phyloP scores from a whole-genome alignment of 495 filamentous ascomycete genomes.

The Talaromyces borbonicus region DNA sequence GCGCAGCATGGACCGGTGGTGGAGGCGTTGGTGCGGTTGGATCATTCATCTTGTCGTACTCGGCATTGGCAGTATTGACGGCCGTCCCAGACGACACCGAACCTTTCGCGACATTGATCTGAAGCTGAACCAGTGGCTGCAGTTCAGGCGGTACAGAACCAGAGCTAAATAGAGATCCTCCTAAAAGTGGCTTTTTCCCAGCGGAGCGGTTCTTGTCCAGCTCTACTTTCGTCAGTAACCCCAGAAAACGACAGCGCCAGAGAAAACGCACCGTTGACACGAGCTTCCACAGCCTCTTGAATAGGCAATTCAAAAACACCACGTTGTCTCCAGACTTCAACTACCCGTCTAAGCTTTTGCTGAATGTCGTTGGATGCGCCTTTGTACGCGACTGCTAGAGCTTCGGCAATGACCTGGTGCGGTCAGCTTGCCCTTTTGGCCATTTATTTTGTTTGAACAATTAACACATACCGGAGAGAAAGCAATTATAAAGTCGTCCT shows the following conservation, averaged over 20 bases:
- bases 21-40: conserved; percentile 53
- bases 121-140: conserved; percentile 57
- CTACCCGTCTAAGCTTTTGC: conserved; percentile 73
- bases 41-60: conserved; percentile 75
- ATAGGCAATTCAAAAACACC: conserved; percentile 74
- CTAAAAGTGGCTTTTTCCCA: conserved; percentile 54
- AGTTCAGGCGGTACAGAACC: conserved; percentile 66
- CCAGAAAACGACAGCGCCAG: background rate
- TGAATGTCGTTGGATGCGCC: conserved; percentile 75
- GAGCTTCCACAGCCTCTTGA: conserved; percentile 65
- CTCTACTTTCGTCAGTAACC: conserved; percentile 40
- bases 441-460: background rate
- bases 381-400: conserved; percentile 74
- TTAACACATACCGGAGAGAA: conserved; percentile 59
- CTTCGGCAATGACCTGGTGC: conserved; percentile 68
- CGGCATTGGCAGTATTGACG: conserved; percentile 57
- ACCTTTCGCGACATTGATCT: conserved; percentile 63
- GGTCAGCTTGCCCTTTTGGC: conserved; percentile 14
- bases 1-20: conserved; percentile 83
- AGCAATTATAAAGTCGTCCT: conserved; percentile 83
- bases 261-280: conserved; percentile 56
- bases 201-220: conserved; percentile 66
- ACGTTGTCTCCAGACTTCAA: conserved; percentile 88
- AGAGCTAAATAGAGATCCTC: conserved; percentile 60
- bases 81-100: conserved; percentile 49